Evolutionary conservation across 352 stramenopile species (phyloP).

Genomic region (Aphanomyces astaci): DNA sequence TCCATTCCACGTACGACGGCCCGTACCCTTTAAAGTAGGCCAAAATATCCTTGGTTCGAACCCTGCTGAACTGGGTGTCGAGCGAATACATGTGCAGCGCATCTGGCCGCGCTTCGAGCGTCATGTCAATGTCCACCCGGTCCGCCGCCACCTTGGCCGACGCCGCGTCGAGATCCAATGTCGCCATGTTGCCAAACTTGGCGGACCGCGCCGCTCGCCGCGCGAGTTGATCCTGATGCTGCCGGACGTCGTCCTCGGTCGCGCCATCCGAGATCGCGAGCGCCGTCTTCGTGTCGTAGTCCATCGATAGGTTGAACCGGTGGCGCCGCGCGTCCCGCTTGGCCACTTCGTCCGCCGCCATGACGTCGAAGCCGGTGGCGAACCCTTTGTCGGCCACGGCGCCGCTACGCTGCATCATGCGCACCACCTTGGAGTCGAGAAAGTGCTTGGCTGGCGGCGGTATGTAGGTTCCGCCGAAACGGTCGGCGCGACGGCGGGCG

Average conservation of each 20-base stretch:
- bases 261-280: conserved; percentile 51
- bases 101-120: conserved; percentile 44
- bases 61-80: conserved; percentile 68
- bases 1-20: conserved; percentile 80
- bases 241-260: conserved; percentile 62
- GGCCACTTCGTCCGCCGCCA: conserved; percentile 44
- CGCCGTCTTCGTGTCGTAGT: conserved; percentile 57
- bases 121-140: conserved; percentile 47
- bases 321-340: conserved; percentile 74
- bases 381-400: conserved; percentile 56
- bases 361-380: conserved; percentile 40
- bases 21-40: conserved; percentile 72
- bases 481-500: conserved; percentile 42
- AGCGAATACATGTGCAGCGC: conserved; percentile 78
- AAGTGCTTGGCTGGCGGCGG: conserved; percentile 66
- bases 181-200: conserved; percentile 57
- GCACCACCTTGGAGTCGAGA: conserved; percentile 65
- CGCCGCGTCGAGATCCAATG: conserved; percentile 32
- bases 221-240: conserved; percentile 49
- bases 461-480: conserved; percentile 60
- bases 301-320: conserved; percentile 57
- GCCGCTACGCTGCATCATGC: conserved; percentile 64
- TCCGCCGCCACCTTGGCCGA: conserved; percentile 51
- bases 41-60: conserved; percentile 71
- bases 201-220: conserved; percentile 55